Evolutionary conservation across 345 rosid genomes (phyloP).

Genomic region (Pistacia integerrima): DNA sequence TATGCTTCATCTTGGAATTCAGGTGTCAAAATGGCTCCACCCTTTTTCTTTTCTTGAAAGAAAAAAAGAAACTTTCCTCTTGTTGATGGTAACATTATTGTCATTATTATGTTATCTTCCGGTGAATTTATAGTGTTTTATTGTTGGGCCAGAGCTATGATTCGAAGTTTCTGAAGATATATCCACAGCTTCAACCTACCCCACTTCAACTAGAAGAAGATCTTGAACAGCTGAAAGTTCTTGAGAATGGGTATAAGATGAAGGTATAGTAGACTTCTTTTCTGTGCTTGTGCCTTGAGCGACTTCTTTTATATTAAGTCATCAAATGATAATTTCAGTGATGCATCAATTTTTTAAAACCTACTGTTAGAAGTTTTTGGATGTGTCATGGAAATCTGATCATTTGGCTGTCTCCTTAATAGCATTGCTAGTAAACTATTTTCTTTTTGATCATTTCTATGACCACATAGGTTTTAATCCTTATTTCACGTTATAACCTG

Average conservation of each 20-base stretch:
- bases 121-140: not conserved
- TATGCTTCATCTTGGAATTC: conserved; percentile 97
- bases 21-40: conserved; percentile 44
- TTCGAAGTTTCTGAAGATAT: conserved; percentile 78
- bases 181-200: conserved; percentile 80
- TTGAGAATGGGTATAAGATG: conserved; percentile 96
- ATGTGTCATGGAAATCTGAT: no score
- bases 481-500: not conserved
- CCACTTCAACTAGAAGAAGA: conserved; percentile 95
- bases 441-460: not conserved
- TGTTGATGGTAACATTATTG: not conserved
- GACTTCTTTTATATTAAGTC: no score
- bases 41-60: not conserved
- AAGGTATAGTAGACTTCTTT: conserved; percentile 52
- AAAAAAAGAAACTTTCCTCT: not conserved
- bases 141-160: conserved; percentile 71
- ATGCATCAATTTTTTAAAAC: not conserved
- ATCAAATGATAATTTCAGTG: not conserved
- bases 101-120: not conserved
- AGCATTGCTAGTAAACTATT: no score
- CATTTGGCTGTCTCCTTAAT: no score
- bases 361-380: not conserved
- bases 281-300: not conserved
- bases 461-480: not conserved
- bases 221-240: conserved; percentile 96